phyloP scores from a whole-genome alignment of 768 basidiomycete genomes.

The Boletus patriciae region DNA sequence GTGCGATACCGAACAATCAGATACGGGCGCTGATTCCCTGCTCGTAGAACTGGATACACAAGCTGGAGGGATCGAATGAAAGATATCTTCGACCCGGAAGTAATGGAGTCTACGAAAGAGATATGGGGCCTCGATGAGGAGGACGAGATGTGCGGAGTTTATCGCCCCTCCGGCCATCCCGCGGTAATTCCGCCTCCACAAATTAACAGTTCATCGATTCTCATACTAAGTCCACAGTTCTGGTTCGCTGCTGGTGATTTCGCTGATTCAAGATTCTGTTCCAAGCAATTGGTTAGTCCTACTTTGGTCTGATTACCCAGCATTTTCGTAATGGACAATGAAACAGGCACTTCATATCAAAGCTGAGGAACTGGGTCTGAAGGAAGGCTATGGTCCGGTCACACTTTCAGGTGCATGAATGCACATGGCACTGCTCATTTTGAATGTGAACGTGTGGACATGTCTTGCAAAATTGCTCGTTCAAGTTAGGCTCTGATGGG shows the following conservation, averaged over 20 bases:
- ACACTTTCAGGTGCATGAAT: neutral
- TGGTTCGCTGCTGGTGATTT: conserved; percentile 6
- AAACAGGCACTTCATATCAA: conserved; percentile 6
- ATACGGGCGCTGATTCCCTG: neutral
- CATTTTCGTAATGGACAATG: neutral
- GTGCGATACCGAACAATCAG: neutral
- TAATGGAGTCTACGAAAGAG: conserved; percentile 4
- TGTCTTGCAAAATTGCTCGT: neutral
- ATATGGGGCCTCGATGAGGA: conserved; percentile 6
- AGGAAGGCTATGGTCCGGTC: neutral
- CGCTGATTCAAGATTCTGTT: conserved; percentile 1
- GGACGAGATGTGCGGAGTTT: conserved; percentile 2
- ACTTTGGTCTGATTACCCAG: neutral
- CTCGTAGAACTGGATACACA: conserved; percentile 4
- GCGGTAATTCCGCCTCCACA: neutral
- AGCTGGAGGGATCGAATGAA: conserved; percentile 5
- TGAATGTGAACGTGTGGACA: neutral
- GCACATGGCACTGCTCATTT: neutral
- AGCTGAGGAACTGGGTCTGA: conserved; percentile 4
- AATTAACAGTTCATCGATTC: neutral
- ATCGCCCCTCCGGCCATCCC: conserved; percentile 7
- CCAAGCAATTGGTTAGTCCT: conserved; percentile 5
- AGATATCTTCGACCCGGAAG: neutral
- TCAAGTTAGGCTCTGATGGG: neutral
- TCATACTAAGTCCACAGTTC: neutral